These are phyloP conservation scores for Alternaria rosae DNA, from an alignment of 2,329 filamentous ascomycete genomes.

Conservation along the genomic window DNA sequence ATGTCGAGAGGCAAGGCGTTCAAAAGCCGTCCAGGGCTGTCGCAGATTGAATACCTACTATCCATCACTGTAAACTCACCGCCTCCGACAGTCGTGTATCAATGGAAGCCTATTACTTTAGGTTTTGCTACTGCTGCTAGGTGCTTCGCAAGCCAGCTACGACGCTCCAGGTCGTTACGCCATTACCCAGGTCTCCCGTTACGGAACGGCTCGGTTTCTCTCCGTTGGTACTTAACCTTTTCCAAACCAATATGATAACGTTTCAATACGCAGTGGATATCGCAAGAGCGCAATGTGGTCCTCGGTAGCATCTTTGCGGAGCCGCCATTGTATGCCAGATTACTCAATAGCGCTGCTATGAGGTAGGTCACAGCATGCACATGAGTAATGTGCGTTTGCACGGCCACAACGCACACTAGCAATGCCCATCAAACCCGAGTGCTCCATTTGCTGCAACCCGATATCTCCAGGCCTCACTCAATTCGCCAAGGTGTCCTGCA, in stretches of 20 bases:
- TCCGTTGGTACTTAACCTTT: background rate
- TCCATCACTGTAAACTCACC: background rate
- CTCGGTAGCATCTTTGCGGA: background rate
- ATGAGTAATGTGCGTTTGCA: background rate
- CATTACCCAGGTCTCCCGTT: background rate
- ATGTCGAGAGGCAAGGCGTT: background rate
- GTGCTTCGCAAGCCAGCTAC: background rate
- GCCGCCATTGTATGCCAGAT: background rate
- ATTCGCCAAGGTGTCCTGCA: background rate
- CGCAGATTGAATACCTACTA: background rate
- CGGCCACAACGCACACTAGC: background rate
- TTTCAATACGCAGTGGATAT: background rate
- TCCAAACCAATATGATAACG: background rate
- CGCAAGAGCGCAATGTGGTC: background rate
- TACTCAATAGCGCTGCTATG: background rate
- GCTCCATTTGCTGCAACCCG: background rate
- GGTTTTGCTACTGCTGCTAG: background rate
- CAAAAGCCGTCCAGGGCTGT: background rate
- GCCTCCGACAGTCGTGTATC: background rate
- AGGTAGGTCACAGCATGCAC: background rate
- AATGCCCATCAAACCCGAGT: background rate
- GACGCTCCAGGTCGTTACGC: background rate
- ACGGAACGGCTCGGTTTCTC: background rate
- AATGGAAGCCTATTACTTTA: background rate
- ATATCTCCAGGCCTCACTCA: background rate